phyloP scores from a whole-genome alignment of 2,329 filamentous ascomycete species.

The Aspergillus hiratsukae region DNA sequence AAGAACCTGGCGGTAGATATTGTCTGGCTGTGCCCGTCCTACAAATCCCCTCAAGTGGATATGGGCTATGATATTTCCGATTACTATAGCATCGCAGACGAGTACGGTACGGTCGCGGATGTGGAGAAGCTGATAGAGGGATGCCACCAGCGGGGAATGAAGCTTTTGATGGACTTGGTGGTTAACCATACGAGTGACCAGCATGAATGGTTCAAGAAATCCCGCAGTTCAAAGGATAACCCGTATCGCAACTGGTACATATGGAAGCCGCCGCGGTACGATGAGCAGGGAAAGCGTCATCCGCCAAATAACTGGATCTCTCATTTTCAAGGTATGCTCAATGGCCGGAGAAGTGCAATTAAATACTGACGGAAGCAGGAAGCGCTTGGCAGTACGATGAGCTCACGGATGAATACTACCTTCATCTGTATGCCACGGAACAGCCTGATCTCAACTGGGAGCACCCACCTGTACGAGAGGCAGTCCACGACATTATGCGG shows the following conservation, averaged over 20 bases:
- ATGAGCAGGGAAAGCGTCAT: constrained; percentile 54
- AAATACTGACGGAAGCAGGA: constrained; percentile 16
- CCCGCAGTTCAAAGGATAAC: constrained; percentile 56
- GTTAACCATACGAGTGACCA: constrained; percentile 73
- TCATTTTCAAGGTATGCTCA: constrained; percentile 32
- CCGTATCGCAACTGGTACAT: constrained; percentile 68
- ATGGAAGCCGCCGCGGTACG: constrained; percentile 49
- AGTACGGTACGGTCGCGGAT: constrained; percentile 64
- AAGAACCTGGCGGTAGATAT: constrained; percentile 58
- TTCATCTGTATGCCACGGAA: constrained; percentile 68
- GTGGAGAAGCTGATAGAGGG: constrained; percentile 59
- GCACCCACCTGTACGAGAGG: constrained; percentile 60
- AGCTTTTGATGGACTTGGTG: constrained; percentile 69
- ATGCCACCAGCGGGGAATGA: constrained; percentile 61
- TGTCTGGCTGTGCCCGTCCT: constrained; percentile 53
- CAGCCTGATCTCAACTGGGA: constrained; percentile 90
- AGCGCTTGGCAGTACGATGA: constrained; percentile 60
- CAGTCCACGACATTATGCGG: constrained; percentile 67
- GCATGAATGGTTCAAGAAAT: constrained; percentile 68
- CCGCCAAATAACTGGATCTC: constrained; percentile 72
- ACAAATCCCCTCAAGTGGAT: constrained; percentile 51
- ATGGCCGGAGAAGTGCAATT: neutral
- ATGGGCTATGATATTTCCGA: constrained; percentile 55
- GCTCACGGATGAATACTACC: constrained; percentile 68
- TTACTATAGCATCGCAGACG: constrained; percentile 61